A percentile compares a stretch with the other conserved stretches of the same genome.
phyloP scores from a whole-genome alignment of 257 asterid species.

The Solanum lycopersicoides region DNA sequence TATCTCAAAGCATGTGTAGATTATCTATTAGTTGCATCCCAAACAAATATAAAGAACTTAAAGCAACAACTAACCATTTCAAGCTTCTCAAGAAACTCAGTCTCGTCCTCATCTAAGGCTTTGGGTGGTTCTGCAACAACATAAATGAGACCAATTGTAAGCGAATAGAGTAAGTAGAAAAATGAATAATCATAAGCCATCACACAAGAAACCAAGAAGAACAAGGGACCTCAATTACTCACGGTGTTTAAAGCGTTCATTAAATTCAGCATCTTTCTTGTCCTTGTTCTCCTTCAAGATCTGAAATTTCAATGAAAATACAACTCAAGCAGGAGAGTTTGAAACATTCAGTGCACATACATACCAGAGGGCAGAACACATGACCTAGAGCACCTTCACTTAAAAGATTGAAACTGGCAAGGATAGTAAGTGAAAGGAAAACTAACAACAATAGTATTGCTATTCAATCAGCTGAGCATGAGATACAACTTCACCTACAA shows the following conservation, averaged over 20 bases:
- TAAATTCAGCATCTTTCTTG: conserved; percentile 88
- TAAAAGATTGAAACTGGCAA: neutral
- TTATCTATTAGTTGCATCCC: neutral
- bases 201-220: neutral
- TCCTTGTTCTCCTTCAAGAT: conserved; percentile 84
- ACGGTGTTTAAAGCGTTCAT: conserved; percentile 94
- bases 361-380: neutral
- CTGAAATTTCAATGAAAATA: conserved; percentile 19
- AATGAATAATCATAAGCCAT: neutral
- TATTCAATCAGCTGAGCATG: neutral
- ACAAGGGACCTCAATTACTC: conserved; percentile 6
- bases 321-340: neutral
- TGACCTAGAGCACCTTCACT: neutral
- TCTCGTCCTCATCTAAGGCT: conserved; percentile 97
- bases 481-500: neutral
- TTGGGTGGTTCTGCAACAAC: conserved; percentile 79
- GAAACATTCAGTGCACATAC: neutral
- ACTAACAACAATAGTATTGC: neutral
- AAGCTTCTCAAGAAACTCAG: conserved; percentile 75
- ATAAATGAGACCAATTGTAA: neutral
- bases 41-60: neutral
- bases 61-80: conserved; percentile 49
- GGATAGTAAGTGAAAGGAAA: neutral
- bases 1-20: neutral
- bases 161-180: neutral